phyloP scores from a whole-genome alignment of 2,329 filamentous ascomycete species.

The Trichoderma harzianum region DNA sequence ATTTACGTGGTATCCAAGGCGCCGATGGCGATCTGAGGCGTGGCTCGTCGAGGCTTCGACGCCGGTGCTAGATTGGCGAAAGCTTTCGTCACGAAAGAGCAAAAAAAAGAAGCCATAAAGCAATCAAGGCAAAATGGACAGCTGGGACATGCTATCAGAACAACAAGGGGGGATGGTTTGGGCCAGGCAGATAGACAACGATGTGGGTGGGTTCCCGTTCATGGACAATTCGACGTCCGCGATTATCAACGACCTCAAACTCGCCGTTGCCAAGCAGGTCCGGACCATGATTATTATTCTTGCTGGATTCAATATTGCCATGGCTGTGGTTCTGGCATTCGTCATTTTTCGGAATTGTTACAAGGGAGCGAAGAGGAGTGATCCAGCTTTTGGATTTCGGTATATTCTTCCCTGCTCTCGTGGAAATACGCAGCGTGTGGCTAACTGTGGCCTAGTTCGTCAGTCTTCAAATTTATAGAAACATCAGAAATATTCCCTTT shows the following conservation, averaged over 20 bases:
- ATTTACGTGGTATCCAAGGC: background rate
- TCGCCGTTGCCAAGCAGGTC: conserved; percentile 54
- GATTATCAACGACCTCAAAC: conserved; percentile 50
- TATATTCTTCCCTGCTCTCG: conserved; percentile 24
- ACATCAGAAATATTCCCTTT: conserved; percentile 53
- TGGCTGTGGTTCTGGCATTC: conserved; percentile 52
- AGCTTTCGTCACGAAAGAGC: background rate
- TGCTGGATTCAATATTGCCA: conserved; percentile 57
- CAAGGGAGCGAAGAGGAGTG: conserved; percentile 40
- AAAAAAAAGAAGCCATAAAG: background rate
- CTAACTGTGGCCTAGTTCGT: conserved; percentile 29
- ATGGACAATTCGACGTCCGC: conserved; percentile 43
- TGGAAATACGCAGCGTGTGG: background rate
- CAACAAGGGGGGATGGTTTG: conserved; percentile 20
- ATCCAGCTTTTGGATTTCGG: conserved; percentile 42
- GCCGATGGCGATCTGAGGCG: conserved; percentile 13
- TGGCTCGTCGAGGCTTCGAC: conserved; percentile 2
- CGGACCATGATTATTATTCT: conserved; percentile 61
- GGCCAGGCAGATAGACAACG: conserved; percentile 10
- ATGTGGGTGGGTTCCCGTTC: conserved; percentile 29
- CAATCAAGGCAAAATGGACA: conserved; percentile 15
- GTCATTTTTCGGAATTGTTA: conserved; percentile 59
- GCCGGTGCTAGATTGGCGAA: background rate
- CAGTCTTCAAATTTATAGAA: conserved; percentile 43
- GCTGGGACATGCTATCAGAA: conserved; percentile 6